Evolutionary conservation across 2,329 filamentous ascomycete genomes (phyloP).

Genomic region (Alternaria novae-zelandiae): DNA sequence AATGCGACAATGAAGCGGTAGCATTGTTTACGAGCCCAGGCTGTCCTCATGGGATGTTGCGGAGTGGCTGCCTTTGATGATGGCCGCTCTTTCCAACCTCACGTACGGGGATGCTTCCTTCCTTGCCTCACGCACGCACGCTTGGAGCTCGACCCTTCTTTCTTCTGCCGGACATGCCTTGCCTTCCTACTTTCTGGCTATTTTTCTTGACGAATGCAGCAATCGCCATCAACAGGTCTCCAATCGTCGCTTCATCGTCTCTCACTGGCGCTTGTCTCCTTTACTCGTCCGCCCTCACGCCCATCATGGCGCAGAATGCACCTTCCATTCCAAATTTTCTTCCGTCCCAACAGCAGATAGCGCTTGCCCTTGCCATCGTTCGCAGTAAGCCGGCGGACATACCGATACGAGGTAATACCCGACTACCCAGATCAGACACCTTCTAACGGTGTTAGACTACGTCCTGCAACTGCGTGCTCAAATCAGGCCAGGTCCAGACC

Average conservation of each 20-base stretch:
- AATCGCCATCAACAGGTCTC: background rate
- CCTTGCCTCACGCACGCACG: background rate
- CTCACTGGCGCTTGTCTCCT: too few species aligned
- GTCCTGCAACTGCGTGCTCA: slow-evolving; percentile 45
- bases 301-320: slow-evolving; percentile 9
- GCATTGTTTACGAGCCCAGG: background rate
- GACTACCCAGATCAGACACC: too few species aligned
- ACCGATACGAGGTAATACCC: slow-evolving; percentile 37
- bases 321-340: background rate
- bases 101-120: background rate
- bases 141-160: background rate
- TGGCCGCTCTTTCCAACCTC: slow-evolving; percentile 6
- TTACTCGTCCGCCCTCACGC: background rate
- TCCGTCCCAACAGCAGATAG: slow-evolving; percentile 36
- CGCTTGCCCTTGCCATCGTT: slow-evolving; percentile 47
- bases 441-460: slow-evolving; percentile 35
- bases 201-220: background rate
- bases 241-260: background rate
- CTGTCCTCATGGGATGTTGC: background rate
- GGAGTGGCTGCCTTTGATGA: background rate
- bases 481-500: slow-evolving; percentile 28
- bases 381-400: slow-evolving; percentile 46
- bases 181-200: too few species aligned
- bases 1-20: background rate
- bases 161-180: background rate